Evolutionary conservation across 345 rosid species (phyloP).

Genomic region (Citrus sp.): DNA sequence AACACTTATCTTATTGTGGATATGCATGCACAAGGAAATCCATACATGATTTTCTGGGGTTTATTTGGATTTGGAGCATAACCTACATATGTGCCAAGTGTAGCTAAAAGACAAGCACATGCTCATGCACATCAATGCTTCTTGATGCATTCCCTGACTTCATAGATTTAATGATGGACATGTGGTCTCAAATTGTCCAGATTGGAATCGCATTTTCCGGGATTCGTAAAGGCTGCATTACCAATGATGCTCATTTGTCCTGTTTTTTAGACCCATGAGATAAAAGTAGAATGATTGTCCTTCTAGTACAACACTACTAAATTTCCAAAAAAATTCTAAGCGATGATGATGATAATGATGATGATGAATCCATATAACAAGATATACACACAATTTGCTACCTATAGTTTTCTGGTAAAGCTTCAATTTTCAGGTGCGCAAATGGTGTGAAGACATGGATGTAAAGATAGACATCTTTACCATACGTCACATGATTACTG

Average conservation of each 20-base stretch:
- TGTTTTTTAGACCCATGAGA: background rate
- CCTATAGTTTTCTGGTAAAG: background rate
- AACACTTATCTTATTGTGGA: background rate
- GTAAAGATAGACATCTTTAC: conserved; percentile 17
- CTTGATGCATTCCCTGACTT: background rate
- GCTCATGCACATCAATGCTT: background rate
- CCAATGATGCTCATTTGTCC: background rate
- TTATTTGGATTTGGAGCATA: background rate
- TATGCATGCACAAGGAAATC: background rate
- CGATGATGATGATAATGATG: background rate
- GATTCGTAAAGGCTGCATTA: background rate
- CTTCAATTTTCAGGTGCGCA: background rate
- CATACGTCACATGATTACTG: conserved; percentile 23
- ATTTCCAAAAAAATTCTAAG: background rate
- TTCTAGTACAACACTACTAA: conserved; percentile 1
- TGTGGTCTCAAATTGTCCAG: conserved; percentile 12
- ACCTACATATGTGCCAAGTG: background rate
- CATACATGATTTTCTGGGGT: background rate
- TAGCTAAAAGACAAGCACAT: background rate
- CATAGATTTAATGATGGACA: background rate
- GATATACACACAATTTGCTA: background rate
- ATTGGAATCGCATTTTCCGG: conserved; percentile 18
- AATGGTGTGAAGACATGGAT: conserved; percentile 30
- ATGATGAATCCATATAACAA: background rate
- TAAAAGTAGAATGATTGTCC: conserved; percentile 3